Evolutionary conservation across 176 grass and related monocot species (phyloP).

Genomic region (Oryza officinalis): DNA sequence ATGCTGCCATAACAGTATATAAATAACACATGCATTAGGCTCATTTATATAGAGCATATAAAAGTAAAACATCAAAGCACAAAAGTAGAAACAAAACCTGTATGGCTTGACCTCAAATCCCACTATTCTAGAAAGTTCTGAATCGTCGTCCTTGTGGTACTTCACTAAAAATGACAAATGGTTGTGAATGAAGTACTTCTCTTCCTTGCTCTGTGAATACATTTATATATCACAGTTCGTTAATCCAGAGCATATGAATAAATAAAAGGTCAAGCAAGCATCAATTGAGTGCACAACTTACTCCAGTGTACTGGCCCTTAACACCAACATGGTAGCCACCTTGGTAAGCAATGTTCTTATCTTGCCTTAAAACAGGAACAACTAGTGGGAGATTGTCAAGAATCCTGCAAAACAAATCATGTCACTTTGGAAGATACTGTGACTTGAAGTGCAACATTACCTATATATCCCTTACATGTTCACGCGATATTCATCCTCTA

Average conservation of each 20-base stretch:
- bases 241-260: background rate
- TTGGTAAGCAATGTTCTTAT: slow-evolving; percentile 46
- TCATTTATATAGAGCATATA: slow-evolving; percentile 3
- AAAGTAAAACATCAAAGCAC: background rate
- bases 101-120: slow-evolving; percentile 59
- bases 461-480: slow-evolving; percentile 50
- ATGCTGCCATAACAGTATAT: slow-evolving; percentile 38
- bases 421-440: slow-evolving; percentile 5
- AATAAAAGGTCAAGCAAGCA: slow-evolving; percentile 13
- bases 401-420: slow-evolving; percentile 48
- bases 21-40: slow-evolving; percentile 22
- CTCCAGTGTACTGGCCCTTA: slow-evolving; percentile 50
- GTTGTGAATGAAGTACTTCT: slow-evolving; percentile 67
- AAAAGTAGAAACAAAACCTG: slow-evolving; percentile 49
- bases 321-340: slow-evolving; percentile 68
- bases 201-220: slow-evolving; percentile 53
- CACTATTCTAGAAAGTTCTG: slow-evolving; percentile 56
- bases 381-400: slow-evolving; percentile 71
- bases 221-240: background rate
- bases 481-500: slow-evolving; percentile 65
- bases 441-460: background rate
- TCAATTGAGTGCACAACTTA: slow-evolving; percentile 40
- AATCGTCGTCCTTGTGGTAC: slow-evolving; percentile 52
- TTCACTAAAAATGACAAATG: slow-evolving; percentile 57
- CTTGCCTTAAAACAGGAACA: slow-evolving; percentile 46